Conservation (phyloP, 2,329 filamentous ascomycete species). For the Colletotrichum kahawae region DNA sequence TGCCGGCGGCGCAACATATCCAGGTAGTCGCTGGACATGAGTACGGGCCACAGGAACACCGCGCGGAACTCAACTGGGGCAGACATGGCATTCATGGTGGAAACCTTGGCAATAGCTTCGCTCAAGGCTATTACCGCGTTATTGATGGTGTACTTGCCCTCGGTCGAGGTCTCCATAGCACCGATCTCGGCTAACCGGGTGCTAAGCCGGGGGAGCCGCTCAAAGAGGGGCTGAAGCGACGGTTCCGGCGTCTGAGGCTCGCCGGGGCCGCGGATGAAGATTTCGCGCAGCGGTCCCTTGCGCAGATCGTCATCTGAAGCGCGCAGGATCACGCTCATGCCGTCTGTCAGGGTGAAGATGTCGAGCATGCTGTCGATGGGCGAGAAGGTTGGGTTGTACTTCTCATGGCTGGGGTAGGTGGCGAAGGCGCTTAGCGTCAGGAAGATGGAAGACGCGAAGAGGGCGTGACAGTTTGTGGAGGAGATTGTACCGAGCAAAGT, state of each 20-base stretch:
- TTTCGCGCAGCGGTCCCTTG: conserved; percentile 25
- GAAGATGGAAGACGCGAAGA: conserved; percentile 38
- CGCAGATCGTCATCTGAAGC: conserved; percentile 28
- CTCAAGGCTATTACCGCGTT: conserved; percentile 12
- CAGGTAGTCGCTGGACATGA: conserved; percentile 27
- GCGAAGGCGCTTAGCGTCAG: conserved; percentile 37
- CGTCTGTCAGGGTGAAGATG: conserved; percentile 33
- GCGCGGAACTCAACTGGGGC: conserved; percentile 26
- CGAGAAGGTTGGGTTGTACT: conserved; percentile 19
- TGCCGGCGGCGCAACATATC: conserved; percentile 23
- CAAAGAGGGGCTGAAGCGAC: not conserved
- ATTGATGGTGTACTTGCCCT: conserved; percentile 9
- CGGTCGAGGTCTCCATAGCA: not conserved
- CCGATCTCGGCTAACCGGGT: not conserved
- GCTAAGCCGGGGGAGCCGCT: not conserved
- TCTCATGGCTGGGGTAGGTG: conserved; percentile 25
- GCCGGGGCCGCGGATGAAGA: conserved; percentile 21
- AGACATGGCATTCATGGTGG: conserved; percentile 10
- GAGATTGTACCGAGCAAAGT: conserved; percentile 28
- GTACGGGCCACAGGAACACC: conserved; percentile 27
- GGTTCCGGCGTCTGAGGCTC: conserved; percentile 4
- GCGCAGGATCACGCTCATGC: conserved; percentile 35
- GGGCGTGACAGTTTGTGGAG: conserved; percentile 34
- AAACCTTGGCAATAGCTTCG: conserved; percentile 10
- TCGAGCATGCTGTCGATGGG: conserved; percentile 38